phyloP scores from a whole-genome alignment of 169 alveolate species.

The Theileria annulata region DNA sequence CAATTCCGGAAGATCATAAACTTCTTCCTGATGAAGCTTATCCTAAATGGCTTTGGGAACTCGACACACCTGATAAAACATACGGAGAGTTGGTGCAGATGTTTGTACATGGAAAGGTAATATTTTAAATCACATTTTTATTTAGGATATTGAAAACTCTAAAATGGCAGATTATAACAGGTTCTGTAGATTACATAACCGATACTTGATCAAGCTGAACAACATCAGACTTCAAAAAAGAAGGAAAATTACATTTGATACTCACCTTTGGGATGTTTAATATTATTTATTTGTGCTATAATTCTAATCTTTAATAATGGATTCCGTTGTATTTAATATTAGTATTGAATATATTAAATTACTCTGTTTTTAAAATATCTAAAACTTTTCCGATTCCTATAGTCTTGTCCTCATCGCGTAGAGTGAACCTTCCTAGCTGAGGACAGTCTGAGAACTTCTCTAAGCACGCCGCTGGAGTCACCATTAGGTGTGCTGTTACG shows the following conservation, averaged over 20 bases:
- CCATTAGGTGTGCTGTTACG: slow-evolving; percentile 80
- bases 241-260: slow-evolving; percentile 67
- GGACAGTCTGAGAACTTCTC: slow-evolving; percentile 87
- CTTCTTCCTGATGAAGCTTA: slow-evolving; percentile 76
- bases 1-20: slow-evolving; percentile 71
- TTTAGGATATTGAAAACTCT: slow-evolving; percentile 69
- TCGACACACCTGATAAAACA: slow-evolving; percentile 75
- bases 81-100: slow-evolving; percentile 77
- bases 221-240: slow-evolving; percentile 74
- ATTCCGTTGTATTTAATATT: not conserved
- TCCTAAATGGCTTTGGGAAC: slow-evolving; percentile 78
- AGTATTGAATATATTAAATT: not conserved
- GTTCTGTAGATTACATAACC: slow-evolving; percentile 74
- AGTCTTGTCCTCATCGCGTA: slow-evolving; percentile 94
- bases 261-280: slow-evolving; percentile 73
- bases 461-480: slow-evolving; percentile 85
- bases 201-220: slow-evolving; percentile 68
- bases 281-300: not conserved
- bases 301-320: not conserved
- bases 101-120: slow-evolving; percentile 77
- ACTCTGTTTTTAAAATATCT: slow-evolving; percentile 68
- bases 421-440: slow-evolving; percentile 94
- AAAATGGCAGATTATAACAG: slow-evolving; percentile 75
- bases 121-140: not conserved
- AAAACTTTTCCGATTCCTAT: slow-evolving; percentile 87